Evolutionary conservation across 306 rosid species (phyloP).

Genomic region (Malus domestica): DNA sequence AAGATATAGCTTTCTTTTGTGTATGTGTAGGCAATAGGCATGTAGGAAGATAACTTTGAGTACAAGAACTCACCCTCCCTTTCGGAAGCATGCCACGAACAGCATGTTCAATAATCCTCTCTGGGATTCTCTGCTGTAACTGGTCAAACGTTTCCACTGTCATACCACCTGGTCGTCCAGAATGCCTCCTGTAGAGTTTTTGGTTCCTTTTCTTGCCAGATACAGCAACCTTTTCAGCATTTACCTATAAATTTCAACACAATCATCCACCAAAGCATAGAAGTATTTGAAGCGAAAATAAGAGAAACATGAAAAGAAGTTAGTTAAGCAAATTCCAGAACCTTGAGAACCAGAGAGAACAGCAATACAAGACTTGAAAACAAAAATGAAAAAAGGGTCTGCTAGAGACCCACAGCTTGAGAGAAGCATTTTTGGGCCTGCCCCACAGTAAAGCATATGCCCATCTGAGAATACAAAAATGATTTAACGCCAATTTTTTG

Average conservation of each 20-base stretch:
- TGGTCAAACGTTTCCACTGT: constrained; percentile 86
- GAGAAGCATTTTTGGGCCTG: not conserved
- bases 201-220: constrained; percentile 91
- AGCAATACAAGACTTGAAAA: not conserved
- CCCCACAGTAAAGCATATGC: not conserved
- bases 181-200: constrained; percentile 93
- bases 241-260: constrained; percentile 42
- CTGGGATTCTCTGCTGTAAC: constrained; percentile 90
- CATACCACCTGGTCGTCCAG: constrained; percentile 99
- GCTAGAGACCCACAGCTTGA: not conserved
- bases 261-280: not conserved
- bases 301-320: not conserved
- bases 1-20: not conserved
- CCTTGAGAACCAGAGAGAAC: not conserved
- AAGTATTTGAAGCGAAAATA: not conserved
- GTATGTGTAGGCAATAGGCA: not conserved
- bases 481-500: not conserved
- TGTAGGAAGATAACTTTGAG: not conserved
- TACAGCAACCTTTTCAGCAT: constrained; percentile 94
- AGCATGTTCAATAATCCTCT: constrained; percentile 92
- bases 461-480: not conserved
- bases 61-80: constrained; percentile 73
- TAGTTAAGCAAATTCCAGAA: not conserved
- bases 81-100: constrained; percentile 99
- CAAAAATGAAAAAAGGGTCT: not conserved